Evolutionary conservation across 106 monocot species (phyloP), one percentile per base, ranked within the genome.

Genomic region (Amphibolis antarctica): DNA sequence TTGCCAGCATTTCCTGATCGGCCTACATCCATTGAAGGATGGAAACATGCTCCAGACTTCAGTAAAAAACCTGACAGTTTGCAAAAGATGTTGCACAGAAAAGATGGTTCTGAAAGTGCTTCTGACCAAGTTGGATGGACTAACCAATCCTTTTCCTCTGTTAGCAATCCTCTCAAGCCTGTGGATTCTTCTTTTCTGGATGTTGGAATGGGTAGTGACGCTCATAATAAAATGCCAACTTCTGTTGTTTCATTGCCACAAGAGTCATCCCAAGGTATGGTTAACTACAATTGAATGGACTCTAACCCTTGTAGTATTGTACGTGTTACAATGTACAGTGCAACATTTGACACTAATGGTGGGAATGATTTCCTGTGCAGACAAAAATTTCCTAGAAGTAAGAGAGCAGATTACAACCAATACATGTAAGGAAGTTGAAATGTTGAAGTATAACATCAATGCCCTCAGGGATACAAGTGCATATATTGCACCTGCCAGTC

Each of bases 91-190:
- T 60, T 53, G 49, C 45, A 18, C 53, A 46, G 22, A 64, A 68
- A 50, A 65, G 68, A 63, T 22, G 49, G 44, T 60, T 36, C 44
- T 46, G 76, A 69, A 42, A 49, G 53, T 61, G 42, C 60, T 18
- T 76, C 30, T 66, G 78, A 66, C 55, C 81, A 75, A 53, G 64
- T 12, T 62, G n/a, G 53, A 25, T 78, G 76, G 59, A 28, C 12
- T 46, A 77, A 67, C 57, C 83, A 69, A 44, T 43, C 59, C 42
- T 50, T 67, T 64, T 49, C 85, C 70, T 67, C n/a, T 51, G 55
- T 46, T 23, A 60, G 64, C 63, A 75, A 53, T 53, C 55, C 47
- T 62, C 59, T 44, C 0, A 66, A 64, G 20, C 12, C 47, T 55
- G 85, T 70, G 44, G 59, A 30, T 20, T 43, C 46, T 62, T 44